phyloP scores from a whole-genome alignment of 176 grass and related monocot genomes.

The bread wheat (Triticum aestivum) region IWGSC_CS_RefSeq_v2.1 NC_057807.1:422286468-422286967 shows the following conservation, averaged over 20 bases:
- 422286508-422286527: slow-evolving; percentile 95
- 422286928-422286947: slow-evolving; percentile 97
- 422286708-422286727: not conserved
- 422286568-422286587: not conserved
- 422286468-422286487: slow-evolving; percentile 87
- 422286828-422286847: not conserved
- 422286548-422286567: slow-evolving; percentile 43
- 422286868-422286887: slow-evolving; percentile 27
- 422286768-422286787: slow-evolving; percentile 23
- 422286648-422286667: not conserved
- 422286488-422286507: slow-evolving; percentile 83
- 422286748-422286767: slow-evolving; percentile 10
- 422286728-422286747: slow-evolving; percentile 7
- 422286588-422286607: slow-evolving; percentile 27
- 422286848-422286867: not conserved
- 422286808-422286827: slow-evolving; percentile 20
- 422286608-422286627: slow-evolving; percentile 3
- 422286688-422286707: slow-evolving; percentile 2
- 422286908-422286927: slow-evolving; percentile 96
- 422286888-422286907: slow-evolving; percentile 56
- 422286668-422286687: slow-evolving; percentile 19
- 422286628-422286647: slow-evolving; percentile 5
- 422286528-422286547: slow-evolving; percentile 98
- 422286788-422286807: slow-evolving; percentile 5
- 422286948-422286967: slow-evolving; percentile 83